phyloP scores from a whole-genome alignment of 78 protist species.

The Dictyostelium brefeldianum region DNA sequence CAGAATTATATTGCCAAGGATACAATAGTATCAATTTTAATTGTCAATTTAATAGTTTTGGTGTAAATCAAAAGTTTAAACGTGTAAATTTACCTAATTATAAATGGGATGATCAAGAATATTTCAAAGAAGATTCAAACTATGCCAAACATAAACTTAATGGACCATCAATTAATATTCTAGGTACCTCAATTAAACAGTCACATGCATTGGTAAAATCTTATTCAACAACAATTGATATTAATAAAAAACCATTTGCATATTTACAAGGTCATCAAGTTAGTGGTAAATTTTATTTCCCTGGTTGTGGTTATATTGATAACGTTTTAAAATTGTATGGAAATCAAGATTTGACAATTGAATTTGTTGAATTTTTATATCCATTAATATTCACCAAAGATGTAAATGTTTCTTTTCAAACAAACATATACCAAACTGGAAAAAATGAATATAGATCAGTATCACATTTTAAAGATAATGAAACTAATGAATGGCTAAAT shows the following conservation, averaged over 20 bases:
- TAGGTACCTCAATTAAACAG: neutral
- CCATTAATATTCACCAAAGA: slow-evolving; percentile 48
- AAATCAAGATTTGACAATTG: slow-evolving; percentile 3
- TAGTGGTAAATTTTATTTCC: slow-evolving; percentile 17
- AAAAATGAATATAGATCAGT: neutral
- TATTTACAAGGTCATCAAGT: slow-evolving; percentile 59
- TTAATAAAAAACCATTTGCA: neutral
- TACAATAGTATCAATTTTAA: neutral
- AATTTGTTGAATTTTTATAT: slow-evolving; percentile 13
- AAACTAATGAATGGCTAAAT: neutral
- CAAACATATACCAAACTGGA: neutral
- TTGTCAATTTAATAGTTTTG: neutral
- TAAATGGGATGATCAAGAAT: neutral
- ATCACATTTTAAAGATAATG: neutral
- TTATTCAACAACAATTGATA: no score
- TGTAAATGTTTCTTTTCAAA: neutral
- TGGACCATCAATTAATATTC: neutral
- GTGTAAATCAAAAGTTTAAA: no score
- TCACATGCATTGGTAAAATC: no score
- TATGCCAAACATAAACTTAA: no score
- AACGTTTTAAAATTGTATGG: neutral
- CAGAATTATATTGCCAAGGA: slow-evolving; percentile 14
- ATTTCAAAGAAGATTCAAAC: neutral
- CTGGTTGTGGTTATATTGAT: slow-evolving; percentile 56
- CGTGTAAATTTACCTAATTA: slow-evolving; percentile 9